phyloP scores from a whole-genome alignment of 192 early-diverging fungal genomes.

The Backusella mclennaniae region DNA sequence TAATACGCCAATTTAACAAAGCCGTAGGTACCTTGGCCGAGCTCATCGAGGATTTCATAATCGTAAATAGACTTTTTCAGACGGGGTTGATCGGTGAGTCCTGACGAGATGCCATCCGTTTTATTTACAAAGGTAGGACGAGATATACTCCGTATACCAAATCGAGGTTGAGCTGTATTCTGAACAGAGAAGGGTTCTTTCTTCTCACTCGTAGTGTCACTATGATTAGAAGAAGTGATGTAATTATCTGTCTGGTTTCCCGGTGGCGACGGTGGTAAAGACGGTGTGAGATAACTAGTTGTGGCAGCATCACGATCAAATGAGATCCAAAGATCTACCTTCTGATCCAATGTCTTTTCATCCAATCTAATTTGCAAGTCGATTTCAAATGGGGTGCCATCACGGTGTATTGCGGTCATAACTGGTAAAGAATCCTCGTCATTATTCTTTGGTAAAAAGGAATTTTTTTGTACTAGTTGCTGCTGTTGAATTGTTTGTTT shows the following conservation, averaged over 20 bases:
- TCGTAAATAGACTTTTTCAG: slow-evolving; percentile 40
- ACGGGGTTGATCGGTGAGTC: not conserved
- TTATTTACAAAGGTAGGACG: slow-evolving; percentile 5
- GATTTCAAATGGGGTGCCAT: slow-evolving; percentile 56
- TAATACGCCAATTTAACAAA: slow-evolving; percentile 55
- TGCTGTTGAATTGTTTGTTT: not conserved
- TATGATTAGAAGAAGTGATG: not conserved
- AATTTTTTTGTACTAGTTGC: not conserved
- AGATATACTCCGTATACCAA: slow-evolving; percentile 2
- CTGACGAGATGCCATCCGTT: not conserved
- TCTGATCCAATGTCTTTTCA: slow-evolving; percentile 36
- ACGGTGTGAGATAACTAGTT: not conserved
- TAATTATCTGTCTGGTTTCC: not conserved
- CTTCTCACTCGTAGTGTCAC: slow-evolving; percentile 47
- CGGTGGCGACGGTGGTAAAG: not conserved
- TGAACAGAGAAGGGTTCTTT: slow-evolving; percentile 53
- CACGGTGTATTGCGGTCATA: slow-evolving; percentile 56
- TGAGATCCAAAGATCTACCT: slow-evolving; percentile 55
- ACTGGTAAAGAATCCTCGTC: slow-evolving; percentile 22
- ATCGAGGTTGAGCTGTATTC: not conserved
- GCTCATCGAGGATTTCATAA: slow-evolving; percentile 50
- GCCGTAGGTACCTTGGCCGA: slow-evolving; percentile 71
- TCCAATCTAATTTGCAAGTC: slow-evolving; percentile 55
- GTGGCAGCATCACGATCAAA: slow-evolving; percentile 46
- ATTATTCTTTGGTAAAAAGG: not conserved